phyloP scores from a whole-genome alignment of 768 basidiomycete species.

The Glaciozyma martinii region DNA sequence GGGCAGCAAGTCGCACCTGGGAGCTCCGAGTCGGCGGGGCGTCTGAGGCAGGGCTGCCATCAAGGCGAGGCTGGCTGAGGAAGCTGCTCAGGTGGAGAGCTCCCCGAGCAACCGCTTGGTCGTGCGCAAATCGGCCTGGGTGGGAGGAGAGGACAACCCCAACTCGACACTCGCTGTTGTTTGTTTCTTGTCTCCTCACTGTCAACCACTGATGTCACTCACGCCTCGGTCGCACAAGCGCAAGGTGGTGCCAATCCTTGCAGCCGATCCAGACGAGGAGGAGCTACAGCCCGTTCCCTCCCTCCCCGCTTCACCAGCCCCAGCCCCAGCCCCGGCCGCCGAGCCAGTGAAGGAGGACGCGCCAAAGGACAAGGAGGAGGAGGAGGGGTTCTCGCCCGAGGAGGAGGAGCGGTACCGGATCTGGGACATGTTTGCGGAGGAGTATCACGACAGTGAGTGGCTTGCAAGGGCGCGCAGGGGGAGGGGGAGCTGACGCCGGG shows the following conservation, averaged over 20 bases:
- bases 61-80: too few species aligned
- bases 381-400: constrained; percentile 38
- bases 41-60: too few species aligned
- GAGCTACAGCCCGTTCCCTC: neutral
- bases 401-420: constrained; percentile 67
- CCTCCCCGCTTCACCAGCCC: neutral
- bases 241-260: neutral
- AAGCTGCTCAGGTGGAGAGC: too few species aligned
- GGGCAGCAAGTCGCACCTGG: too few species aligned
- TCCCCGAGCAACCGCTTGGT: too few species aligned
- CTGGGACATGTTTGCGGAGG: constrained; percentile 47
- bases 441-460: constrained; percentile 64
- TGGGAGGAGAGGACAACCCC: too few species aligned
- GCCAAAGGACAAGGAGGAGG: constrained; percentile 21
- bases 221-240: neutral
- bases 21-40: too few species aligned
- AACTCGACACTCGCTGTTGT: neutral
- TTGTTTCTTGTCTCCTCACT: neutral
- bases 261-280: neutral
- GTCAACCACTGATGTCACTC: neutral
- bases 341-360: neutral
- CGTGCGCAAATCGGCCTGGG: too few species aligned
- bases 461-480: neutral
- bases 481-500: constrained; percentile 4
- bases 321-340: neutral